Percentiles rank a stretch among this genome's conserved stretches.
Conservation (phyloP, 495 filamentous ascomycete genomes). For the Aspergillus kassunensis region DNA sequence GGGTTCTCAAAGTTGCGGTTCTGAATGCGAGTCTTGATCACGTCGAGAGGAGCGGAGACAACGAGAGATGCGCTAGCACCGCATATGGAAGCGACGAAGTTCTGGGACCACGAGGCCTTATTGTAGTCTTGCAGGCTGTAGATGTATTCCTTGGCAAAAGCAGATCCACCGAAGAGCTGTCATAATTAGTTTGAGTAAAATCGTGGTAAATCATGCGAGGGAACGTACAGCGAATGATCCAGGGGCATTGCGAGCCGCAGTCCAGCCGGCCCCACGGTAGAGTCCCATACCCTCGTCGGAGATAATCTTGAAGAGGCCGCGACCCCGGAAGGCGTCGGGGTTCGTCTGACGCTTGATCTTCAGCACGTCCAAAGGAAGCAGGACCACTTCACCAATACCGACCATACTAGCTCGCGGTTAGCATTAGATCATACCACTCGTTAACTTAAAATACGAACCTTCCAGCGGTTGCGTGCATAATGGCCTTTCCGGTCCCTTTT, state of each 20-base stretch:
- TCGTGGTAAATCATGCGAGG: not conserved
- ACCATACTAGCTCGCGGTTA: slow-evolving; percentile 63
- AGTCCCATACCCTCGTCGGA: slow-evolving; percentile 92
- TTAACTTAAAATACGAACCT: slow-evolving; percentile 48
- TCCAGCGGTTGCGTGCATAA: slow-evolving; percentile 95
- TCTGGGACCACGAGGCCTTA: slow-evolving; percentile 87
- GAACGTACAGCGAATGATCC: slow-evolving; percentile 87
- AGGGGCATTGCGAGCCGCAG: slow-evolving; percentile 92
- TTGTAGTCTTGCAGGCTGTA: slow-evolving; percentile 90
- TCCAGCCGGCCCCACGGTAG: slow-evolving; percentile 97
- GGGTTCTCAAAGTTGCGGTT: slow-evolving; percentile 99
- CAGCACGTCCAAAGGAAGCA: slow-evolving; percentile 91
- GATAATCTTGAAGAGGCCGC: slow-evolving; percentile 85
- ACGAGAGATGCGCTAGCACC: slow-evolving; percentile 89
- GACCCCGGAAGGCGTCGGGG: slow-evolving; percentile 93
- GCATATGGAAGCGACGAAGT: slow-evolving; percentile 93
- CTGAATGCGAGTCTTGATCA: slow-evolving; percentile 99
- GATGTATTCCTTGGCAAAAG: slow-evolving; percentile 96
- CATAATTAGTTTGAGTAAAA: slow-evolving; percentile 17
- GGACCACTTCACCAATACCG: slow-evolving; percentile 93
- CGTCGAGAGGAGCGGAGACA: slow-evolving; percentile 92
- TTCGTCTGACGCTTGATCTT: slow-evolving; percentile 99
- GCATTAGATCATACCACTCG: not conserved
- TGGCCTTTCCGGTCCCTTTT: slow-evolving; percentile 94
- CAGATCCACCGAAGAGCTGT: slow-evolving; percentile 94